Conservation (phyloP, 345 rosid genomes). For the Salix udensis region DNA sequence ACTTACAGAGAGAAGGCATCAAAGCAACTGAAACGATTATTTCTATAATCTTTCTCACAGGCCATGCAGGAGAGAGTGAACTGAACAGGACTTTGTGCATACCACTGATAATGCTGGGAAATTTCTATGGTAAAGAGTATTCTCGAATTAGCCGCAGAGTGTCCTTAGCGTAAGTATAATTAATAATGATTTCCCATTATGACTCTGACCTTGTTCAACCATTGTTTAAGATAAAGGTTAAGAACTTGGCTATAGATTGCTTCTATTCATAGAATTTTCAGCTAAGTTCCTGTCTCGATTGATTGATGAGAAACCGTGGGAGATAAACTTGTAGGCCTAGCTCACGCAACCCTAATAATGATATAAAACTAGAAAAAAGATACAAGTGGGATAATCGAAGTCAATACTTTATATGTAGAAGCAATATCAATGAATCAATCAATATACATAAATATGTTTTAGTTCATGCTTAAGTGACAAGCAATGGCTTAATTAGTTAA, state of each 20-base stretch:
- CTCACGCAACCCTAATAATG: slow-evolving; percentile 18
- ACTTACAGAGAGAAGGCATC: neutral
- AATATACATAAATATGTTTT: neutral
- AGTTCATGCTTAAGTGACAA: slow-evolving; percentile 29
- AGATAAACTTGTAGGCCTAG: neutral
- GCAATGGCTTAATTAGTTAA: slow-evolving; percentile 31
- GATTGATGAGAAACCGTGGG: neutral
- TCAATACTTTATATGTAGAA: slow-evolving; percentile 11
- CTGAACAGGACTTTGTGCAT: too few relatives aligned
- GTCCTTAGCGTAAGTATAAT: too few relatives aligned
- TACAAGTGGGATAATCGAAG: slow-evolving; percentile 8
- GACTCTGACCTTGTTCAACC: too few relatives aligned
- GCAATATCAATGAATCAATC: neutral
- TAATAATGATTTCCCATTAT: too few relatives aligned
- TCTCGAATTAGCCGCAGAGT: too few relatives aligned
- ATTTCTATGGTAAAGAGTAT: neutral
- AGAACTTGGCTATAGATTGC: neutral
- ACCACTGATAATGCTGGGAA: neutral
- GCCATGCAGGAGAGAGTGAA: too few relatives aligned
- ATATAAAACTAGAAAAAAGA: slow-evolving; percentile 3
- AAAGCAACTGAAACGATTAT: neutral
- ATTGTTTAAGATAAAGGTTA: neutral
- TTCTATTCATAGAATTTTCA: neutral
- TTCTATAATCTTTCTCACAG: neutral
- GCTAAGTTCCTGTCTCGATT: neutral